phyloP scores from a whole-genome alignment of 2,329 filamentous ascomycete species.

The Epichloe sp. region DNA sequence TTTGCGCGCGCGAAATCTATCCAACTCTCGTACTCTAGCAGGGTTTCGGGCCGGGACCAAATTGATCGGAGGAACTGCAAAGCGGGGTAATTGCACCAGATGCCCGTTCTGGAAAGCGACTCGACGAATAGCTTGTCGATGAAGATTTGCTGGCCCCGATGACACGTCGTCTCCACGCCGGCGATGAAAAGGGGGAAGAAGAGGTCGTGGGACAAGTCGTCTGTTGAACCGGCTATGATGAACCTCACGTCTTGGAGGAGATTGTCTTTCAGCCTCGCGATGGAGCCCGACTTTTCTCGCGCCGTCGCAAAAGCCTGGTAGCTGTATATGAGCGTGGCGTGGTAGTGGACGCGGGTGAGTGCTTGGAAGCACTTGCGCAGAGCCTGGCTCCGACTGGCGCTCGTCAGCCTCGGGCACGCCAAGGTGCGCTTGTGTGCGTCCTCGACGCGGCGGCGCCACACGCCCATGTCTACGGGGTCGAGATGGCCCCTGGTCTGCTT shows the following conservation, averaged over 20 bases:
- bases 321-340: constrained; percentile 10
- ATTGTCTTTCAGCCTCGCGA: background rate
- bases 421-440: background rate
- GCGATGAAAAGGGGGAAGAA: constrained; percentile 8
- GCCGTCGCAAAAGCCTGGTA: constrained; percentile 9
- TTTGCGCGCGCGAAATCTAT: constrained; percentile 5
- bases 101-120: constrained; percentile 1
- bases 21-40: background rate
- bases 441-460: background rate
- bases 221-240: constrained; percentile 2
- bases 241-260: constrained; percentile 2
- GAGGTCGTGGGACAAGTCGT: constrained; percentile 5
- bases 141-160: background rate
- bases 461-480: constrained; percentile 1
- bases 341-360: constrained; percentile 8
- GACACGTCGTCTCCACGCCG: background rate
- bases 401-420: constrained; percentile 6
- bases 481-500: background rate
- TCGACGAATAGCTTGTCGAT: constrained; percentile 4
- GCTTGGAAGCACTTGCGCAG: constrained; percentile 8
- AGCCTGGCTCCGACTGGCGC: constrained; percentile 1
- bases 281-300: background rate
- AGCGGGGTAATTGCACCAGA: constrained; percentile 6
- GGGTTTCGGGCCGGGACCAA: background rate
- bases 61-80: constrained; percentile 5